A percentile compares a stretch with the other conserved stretches of the same genome.
These are phyloP conservation scores for Lotus japonicus DNA, from an alignment of 306 rosid species.

Conservation along the genomic window DNA sequence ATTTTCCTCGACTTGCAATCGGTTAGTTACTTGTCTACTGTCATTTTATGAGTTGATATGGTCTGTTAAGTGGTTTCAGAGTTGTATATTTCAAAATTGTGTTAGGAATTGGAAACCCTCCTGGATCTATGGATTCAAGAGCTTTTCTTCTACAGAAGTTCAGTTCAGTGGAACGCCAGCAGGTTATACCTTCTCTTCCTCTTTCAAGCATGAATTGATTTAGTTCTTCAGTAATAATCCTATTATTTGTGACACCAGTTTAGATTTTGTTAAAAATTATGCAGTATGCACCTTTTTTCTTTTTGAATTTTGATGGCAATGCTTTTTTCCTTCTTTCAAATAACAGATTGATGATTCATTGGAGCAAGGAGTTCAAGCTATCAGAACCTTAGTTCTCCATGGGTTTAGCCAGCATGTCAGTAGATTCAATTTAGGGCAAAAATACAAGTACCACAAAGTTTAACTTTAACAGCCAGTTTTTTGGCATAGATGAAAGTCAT, in stretches of 20 bases:
- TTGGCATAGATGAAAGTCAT: neutral
- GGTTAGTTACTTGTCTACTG: conserved; percentile 41
- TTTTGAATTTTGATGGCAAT: neutral
- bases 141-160: conserved; percentile 81
- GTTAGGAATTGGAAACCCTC: conserved; percentile 85
- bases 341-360: conserved; percentile 67
- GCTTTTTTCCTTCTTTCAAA: neutral
- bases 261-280: neutral
- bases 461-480: conserved; percentile 20
- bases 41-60: neutral
- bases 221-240: neutral
- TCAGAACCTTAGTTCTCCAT: conserved; percentile 44
- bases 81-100: conserved; percentile 1
- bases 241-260: neutral
- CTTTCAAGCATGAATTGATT: neutral
- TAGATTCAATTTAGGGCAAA: conserved; percentile 75
- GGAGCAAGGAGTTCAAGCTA: conserved; percentile 77
- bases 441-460: conserved; percentile 81
- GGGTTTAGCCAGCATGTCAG: conserved; percentile 61
- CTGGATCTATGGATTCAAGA: conserved; percentile 78
- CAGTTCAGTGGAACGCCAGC: conserved; percentile 62
- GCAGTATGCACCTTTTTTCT: neutral
- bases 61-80: neutral
- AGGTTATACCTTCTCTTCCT: conserved; percentile 35
- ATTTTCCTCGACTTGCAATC: conserved; percentile 79